Evolutionary conservation across 2,329 filamentous ascomycete species (phyloP).

Genomic region (Purpureocillium lavendulum): DNA sequence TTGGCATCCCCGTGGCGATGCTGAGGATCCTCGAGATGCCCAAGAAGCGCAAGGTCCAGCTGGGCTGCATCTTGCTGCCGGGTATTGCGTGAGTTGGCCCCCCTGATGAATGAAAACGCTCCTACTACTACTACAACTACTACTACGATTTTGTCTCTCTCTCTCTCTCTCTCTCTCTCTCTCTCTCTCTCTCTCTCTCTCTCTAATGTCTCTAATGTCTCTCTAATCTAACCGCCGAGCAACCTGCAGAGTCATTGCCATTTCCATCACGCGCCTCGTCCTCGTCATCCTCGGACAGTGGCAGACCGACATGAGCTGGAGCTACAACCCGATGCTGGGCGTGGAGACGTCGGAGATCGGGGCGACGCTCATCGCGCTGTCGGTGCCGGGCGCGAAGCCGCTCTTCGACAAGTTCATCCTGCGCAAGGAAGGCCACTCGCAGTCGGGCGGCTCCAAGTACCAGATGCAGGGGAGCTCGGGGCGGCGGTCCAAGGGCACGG

Average conservation of each 20-base stretch:
- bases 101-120: no score
- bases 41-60: slow-evolving; percentile 34
- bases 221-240: no score
- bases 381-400: slow-evolving; percentile 40
- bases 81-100: slow-evolving; percentile 32
- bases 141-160: no score
- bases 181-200: no score
- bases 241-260: slow-evolving; percentile 36
- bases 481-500: slow-evolving; percentile 12
- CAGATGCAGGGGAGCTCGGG: no score
- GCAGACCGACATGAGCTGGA: slow-evolving; percentile 39
- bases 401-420: slow-evolving; percentile 28
- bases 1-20: slow-evolving; percentile 40
- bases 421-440: slow-evolving; percentile 11
- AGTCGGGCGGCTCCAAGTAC: slow-evolving; percentile 14
- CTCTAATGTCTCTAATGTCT: no score
- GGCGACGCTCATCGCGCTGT: slow-evolving; percentile 40
- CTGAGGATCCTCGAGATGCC: slow-evolving; percentile 35
- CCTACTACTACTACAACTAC: no score
- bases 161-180: no score
- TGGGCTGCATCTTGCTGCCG: slow-evolving; percentile 38
- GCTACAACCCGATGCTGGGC: slow-evolving; percentile 39
- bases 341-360: slow-evolving; percentile 43
- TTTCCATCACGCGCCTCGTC: slow-evolving; percentile 36
- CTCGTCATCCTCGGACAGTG: slow-evolving; percentile 39